Conservation (phyloP, 371 early-diverging fungal species). For the Rhizomucor pusillus region DNA sequence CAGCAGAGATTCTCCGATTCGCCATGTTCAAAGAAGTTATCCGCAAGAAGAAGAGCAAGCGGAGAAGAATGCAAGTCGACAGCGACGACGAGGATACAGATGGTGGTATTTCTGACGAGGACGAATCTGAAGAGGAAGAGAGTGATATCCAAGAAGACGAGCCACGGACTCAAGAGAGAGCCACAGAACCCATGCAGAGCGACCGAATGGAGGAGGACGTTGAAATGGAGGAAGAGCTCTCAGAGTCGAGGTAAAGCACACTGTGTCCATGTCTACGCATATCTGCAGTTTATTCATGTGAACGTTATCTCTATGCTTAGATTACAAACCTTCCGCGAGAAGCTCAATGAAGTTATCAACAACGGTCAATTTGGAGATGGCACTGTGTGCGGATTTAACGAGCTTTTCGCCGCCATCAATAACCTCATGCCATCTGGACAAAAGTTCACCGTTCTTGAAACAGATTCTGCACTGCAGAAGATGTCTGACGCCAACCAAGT, state of each 20-base stretch:
- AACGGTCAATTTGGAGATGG: conserved; percentile 21
- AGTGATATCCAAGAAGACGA: conserved; percentile 18
- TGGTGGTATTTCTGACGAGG: conserved; percentile 24
- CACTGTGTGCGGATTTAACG: conserved; percentile 36
- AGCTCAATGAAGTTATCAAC: conserved; percentile 15
- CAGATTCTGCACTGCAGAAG: conserved; percentile 19
- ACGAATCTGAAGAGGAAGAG: conserved; percentile 19
- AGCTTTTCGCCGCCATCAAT: conserved; percentile 45
- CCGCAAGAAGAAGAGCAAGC: conserved; percentile 49
- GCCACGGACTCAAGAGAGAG: background rate
- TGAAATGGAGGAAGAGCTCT: conserved; percentile 19
- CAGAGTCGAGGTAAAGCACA: conserved; percentile 21
- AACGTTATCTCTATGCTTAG: conserved; percentile 20
- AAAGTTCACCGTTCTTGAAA: conserved; percentile 24
- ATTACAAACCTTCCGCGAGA: conserved; percentile 32
- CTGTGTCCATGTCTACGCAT: background rate
- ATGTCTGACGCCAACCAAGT: conserved; percentile 70
- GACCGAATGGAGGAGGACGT: conserved; percentile 23
- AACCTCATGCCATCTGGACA: conserved; percentile 18
- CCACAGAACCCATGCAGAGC: conserved; percentile 3
- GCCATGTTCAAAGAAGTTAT: conserved; percentile 92
- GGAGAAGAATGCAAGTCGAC: conserved; percentile 37
- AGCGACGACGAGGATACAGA: conserved; percentile 22
- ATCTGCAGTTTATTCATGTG: background rate
- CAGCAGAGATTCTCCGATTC: conserved; percentile 81